These are phyloP conservation scores for Phaeotremella skinneri DNA, from an alignment of 768 basidiomycete species.

Conservation along the genomic window DNA sequence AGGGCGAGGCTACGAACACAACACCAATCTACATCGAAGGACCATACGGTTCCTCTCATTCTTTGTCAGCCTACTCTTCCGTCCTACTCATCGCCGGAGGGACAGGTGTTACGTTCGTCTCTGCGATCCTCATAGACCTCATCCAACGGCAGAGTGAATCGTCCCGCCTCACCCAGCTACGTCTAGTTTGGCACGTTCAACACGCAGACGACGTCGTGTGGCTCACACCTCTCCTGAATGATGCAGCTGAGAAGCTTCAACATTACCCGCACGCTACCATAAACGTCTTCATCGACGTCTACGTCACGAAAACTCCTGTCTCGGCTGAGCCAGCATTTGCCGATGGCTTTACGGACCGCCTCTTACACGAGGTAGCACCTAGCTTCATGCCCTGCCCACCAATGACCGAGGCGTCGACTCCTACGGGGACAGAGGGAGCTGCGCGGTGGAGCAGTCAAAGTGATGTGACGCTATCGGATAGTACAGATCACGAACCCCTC, in stretches of 20 bases:
- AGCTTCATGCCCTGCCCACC: neutral
- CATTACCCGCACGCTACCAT: too few relatives aligned
- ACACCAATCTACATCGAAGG: slow-evolving; percentile 35
- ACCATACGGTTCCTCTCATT: slow-evolving; percentile 33
- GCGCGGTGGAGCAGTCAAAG: neutral
- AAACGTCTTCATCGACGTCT: slow-evolving; percentile 22
- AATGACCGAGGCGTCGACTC: neutral
- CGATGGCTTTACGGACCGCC: slow-evolving; percentile 6
- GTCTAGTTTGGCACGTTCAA: slow-evolving; percentile 45
- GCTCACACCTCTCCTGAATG: slow-evolving; percentile 30
- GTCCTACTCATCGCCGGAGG: slow-evolving; percentile 38
- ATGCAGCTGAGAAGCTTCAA: neutral
- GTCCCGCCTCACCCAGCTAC: slow-evolving; percentile 27
- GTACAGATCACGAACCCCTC: neutral
- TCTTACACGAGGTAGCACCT: slow-evolving; percentile 8
- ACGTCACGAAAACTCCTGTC: slow-evolving; percentile 27
- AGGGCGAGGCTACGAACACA: neutral
- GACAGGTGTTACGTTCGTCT: slow-evolving; percentile 34
- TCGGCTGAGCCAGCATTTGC: slow-evolving; percentile 21
- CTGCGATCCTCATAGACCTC: slow-evolving; percentile 25
- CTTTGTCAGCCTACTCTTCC: slow-evolving; percentile 21
- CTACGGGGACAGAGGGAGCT: too few relatives aligned
- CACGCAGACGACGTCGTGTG: slow-evolving; percentile 31
- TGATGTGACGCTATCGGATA: neutral
- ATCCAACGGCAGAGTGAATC: neutral